Evolutionary conservation across 1,284 basidiomycete genomes (phyloP), one percentile per base, ranked within the genome.

Genomic region (Ceratobasidium sp.): DNA sequence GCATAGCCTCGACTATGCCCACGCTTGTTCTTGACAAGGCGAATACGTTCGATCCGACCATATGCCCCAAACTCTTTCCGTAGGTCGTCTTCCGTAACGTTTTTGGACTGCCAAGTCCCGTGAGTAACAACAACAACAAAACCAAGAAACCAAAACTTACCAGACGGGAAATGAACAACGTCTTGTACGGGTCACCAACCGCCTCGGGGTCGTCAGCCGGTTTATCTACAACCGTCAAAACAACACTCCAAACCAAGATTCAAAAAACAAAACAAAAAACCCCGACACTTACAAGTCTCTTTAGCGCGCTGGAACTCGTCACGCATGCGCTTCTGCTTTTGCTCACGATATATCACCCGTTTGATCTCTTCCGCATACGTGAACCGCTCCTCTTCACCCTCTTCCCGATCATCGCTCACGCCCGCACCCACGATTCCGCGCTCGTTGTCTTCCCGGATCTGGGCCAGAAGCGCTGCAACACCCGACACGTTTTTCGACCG

Each of bases 121-220:
- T 4, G 3, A 73, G 44, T 21, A 42, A 11, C 12, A 73, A 46
- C 51, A 14, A 51, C 25, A 33, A 12, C 25, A 36, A 56, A 16
- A 53, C 21, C 11, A 64, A 46, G 73, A 4, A 3, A 40, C 42
- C n/a, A 9, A 48, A 3, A 81, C 86, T 62, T 79, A 95, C 94
- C 78, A 99, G 82, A 75, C 96, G 89, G 30, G 95, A 92, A 74
- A 99, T 94, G 81, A 99, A 99, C 11, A 99, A 84, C 0, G 97
- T 99, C 81, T 98, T 98, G 84, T 98, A 99, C 3, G 97, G 96
- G 79, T 99, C 97, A 0, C 97, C 96, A 38, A 90, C 85, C n/a
- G 95, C 96, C 79, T 97, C 88, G n/a, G 90, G 75, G 78, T 99
- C 96, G 59, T 95, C 91, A 42, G 90, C 84, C 11, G 96, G 96